phyloP scores from a whole-genome alignment of 2,329 filamentous ascomycete species.

The Westerdykella aurantiaca region DNA sequence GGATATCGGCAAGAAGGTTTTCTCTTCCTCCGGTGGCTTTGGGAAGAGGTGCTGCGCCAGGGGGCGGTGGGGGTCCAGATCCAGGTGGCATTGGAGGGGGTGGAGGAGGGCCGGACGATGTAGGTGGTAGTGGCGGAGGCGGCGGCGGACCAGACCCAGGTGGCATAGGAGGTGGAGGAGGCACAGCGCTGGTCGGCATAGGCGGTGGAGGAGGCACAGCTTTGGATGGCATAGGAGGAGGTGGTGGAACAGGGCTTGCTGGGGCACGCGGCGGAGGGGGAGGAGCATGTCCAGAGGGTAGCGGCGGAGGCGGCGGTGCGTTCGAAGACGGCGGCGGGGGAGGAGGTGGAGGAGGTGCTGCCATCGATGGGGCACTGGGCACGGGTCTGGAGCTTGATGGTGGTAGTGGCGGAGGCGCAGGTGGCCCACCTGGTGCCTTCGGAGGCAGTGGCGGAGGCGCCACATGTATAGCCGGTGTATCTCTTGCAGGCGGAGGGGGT shows the following conservation, averaged over 20 bases:
- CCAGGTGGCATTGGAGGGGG: constrained; percentile 33
- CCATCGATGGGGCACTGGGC: constrained; percentile 19
- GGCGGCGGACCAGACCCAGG: constrained; percentile 24
- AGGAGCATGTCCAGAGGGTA: constrained; percentile 21
- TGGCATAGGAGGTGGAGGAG: constrained; percentile 31
- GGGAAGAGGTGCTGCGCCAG: constrained; percentile 29
- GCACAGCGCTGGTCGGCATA: constrained; percentile 1
- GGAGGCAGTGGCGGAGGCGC: constrained; percentile 33
- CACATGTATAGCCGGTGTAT: constrained; percentile 32
- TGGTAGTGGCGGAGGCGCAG: constrained; percentile 56
- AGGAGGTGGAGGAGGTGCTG: constrained; percentile 26
- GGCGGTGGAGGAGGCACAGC: constrained; percentile 23
- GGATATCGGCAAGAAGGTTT: constrained; percentile 66
- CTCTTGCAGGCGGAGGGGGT: constrained; percentile 44
- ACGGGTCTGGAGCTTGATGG: constrained; percentile 10
- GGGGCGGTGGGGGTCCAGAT: constrained; percentile 31
- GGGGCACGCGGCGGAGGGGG: constrained; percentile 33
- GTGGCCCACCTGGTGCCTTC: constrained; percentile 38
- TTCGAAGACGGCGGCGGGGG: constrained; percentile 20
- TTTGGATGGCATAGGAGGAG: constrained; percentile 36
- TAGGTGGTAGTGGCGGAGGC: constrained; percentile 18
- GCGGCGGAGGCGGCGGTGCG: constrained; percentile 24
- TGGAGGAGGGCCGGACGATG: constrained; percentile 33
- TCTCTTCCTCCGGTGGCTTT: constrained; percentile 44
- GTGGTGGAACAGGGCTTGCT: constrained; percentile 37